Percentiles rank a stretch among this genome's conserved stretches.
Evolutionary conservation across 2,329 filamentous ascomycete genomes (phyloP).

Genomic region (Neofusicoccum sp.): DNA sequence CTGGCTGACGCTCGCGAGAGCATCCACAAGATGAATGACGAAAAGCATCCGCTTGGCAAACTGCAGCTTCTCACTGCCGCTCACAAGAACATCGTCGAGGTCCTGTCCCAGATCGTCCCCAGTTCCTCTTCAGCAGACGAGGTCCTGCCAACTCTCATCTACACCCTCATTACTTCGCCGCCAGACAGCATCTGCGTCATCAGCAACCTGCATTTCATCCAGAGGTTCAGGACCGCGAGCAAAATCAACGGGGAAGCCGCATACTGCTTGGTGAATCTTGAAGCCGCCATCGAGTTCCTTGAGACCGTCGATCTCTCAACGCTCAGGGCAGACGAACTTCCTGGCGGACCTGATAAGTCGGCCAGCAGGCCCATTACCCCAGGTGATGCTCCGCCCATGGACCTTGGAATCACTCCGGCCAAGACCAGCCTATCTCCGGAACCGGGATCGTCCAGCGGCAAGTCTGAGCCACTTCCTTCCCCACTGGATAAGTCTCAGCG

Average conservation of each 20-base stretch:
- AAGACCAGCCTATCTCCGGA: conserved; percentile 29
- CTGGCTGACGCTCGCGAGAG: conserved; percentile 67
- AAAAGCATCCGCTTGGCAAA: conserved; percentile 86
- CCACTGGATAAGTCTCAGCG: conserved; percentile 61
- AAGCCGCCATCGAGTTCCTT: conserved; percentile 90
- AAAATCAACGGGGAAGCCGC: conserved; percentile 92
- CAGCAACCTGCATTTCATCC: conserved; percentile 93
- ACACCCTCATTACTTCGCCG: conserved; percentile 86
- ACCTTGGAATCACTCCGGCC: conserved; percentile 39
- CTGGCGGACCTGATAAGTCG: conserved; percentile 63
- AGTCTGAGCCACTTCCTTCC: conserved; percentile 24
- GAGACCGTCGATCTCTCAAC: conserved; percentile 94
- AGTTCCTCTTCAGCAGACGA: conserved; percentile 90
- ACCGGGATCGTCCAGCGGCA: conserved; percentile 3
- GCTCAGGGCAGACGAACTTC: conserved; percentile 74
- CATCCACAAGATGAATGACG: conserved; percentile 78
- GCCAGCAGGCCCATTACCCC: conserved; percentile 49
- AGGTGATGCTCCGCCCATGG: conserved; percentile 38
- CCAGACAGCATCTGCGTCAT: conserved; percentile 84
- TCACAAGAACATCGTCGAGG: conserved; percentile 93
- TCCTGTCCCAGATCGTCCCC: conserved; percentile 63
- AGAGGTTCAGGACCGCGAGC: conserved; percentile 79
- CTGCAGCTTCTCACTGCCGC: conserved; percentile 82
- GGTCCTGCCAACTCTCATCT: conserved; percentile 95
- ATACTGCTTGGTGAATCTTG: conserved; percentile 93